Evolutionary conservation across 805 yeast genomes (phyloP), one percentile per base, ranked within the genome.

Genomic region (Yamadazyma phyllophila): DNA sequence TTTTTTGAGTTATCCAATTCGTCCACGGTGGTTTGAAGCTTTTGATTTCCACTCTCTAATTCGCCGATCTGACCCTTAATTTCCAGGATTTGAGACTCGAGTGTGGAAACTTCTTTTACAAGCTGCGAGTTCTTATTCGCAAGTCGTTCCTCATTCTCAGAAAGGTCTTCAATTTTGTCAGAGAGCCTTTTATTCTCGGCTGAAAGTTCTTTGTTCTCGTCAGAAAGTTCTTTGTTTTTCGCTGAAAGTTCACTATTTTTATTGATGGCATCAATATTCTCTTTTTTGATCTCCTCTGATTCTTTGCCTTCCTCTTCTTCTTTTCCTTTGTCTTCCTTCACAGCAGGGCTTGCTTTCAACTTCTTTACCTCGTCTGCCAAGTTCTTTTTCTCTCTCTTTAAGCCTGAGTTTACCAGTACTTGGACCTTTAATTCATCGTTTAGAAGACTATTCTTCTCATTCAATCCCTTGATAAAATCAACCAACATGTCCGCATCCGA

Each of bases 401-500:
- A 50, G 3, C 48, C 52, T 12, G 55, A 52, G 41, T 54, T 61
- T 27, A 69, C 72, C 24, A 65, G 58, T 0, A 69, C 50, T 4
- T 77, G 58, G 26, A 76, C 72, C 44, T 82, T 73, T 56, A 91
- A 65, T 59, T 92, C 97, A 1, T 73, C 76, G 53, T 76, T 80
- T 47, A 85, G 69, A 66, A 91, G 61, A 1, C 69, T 70, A 27
- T 77, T 80, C 57, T 86, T 85, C 41, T 79, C 73, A 15, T 75
- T 76, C 41, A 87, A 61, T 26, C 86, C 82, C 32, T 74, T 71
- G 41, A 92, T 73, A 62, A 83, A 91, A 34, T 84, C 89, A 29
- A 82, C 80, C 33, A 92, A 68, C 7, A 79, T 69, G 8, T 81
- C 87, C 1, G 85, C 80, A 58, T 92, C 96, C 0, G 83, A 68